Evolutionary conservation across 2,329 filamentous ascomycete species (phyloP).

Genomic region (Claviceps digitariae): DNA sequence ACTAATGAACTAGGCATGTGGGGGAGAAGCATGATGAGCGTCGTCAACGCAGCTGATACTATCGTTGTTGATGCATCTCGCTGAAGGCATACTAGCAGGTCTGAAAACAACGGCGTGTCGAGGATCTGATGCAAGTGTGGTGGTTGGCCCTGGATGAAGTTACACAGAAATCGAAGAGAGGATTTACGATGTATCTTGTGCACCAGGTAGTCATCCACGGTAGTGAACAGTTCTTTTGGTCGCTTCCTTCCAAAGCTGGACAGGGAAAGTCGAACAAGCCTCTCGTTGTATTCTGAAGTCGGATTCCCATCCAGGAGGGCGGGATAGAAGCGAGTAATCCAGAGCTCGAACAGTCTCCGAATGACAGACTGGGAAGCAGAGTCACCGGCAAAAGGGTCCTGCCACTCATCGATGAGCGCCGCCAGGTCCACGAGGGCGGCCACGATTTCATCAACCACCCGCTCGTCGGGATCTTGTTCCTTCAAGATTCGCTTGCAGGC

Average conservation of each 20-base stretch:
- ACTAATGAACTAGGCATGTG: conserved; percentile 64
- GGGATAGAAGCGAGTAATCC: conserved; percentile 36
- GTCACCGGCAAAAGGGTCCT: conserved; percentile 28
- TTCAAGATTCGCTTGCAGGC: conserved; percentile 23
- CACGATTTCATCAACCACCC: conserved; percentile 48
- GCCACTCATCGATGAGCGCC: conserved; percentile 45
- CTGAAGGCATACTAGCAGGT: conserved; percentile 61
- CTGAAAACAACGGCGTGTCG: conserved; percentile 57
- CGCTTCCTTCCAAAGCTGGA: conserved; percentile 52
- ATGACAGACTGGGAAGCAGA: conserved; percentile 36
- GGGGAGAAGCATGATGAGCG: conserved; percentile 68
- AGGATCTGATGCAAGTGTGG: conserved; percentile 64
- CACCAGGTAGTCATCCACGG: conserved; percentile 52
- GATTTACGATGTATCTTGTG: conserved; percentile 50
- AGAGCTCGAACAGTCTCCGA: conserved; percentile 41
- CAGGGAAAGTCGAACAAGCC: conserved; percentile 35
- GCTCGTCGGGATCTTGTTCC: conserved; percentile 46
- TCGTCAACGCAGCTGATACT: conserved; percentile 61
- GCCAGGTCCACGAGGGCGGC: conserved; percentile 53
- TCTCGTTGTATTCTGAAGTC: conserved; percentile 32
- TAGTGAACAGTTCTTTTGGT: conserved; percentile 54
- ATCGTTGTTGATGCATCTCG: conserved; percentile 65
- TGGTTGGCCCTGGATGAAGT: conserved; percentile 63
- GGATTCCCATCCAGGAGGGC: conserved; percentile 23
- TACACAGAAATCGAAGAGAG: conserved; percentile 52